Base-by-base conservation (phyloP, 192 early-diverging fungal genomes). In the Dissophora globulifera region DNA sequence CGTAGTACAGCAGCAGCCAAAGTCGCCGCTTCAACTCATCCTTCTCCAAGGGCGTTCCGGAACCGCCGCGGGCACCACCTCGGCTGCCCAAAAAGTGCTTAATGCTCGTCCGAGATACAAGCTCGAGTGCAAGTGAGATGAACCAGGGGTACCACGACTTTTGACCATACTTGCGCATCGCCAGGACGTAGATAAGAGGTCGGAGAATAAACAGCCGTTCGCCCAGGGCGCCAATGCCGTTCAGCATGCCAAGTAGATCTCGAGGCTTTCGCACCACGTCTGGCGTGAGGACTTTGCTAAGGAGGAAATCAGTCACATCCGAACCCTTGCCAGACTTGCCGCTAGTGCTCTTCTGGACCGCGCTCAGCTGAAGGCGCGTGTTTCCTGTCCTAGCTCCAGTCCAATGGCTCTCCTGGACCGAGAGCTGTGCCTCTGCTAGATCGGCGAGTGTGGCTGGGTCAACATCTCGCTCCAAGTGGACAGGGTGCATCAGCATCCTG, bases 141-240 rank as follows among this genome's bases (percentile, higher is more conserved):
- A 90, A 69, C 92, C 93, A 97, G 3, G 96, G 95, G 38, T 87
- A 84, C 90, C 92, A 97, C 17, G 93, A 90, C 29, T 78, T 63
- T 58, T 58, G 69, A 11, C 95, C 96, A 58, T 87, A 91, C 45
- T 84, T 86, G 64, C 89, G 81, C 32, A 96, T 87, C 13, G 90
- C 88, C 16, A 96, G 45, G 1, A 96, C 92, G 81, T 96, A 97
- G 25, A 94, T 69, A 2, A 98, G 59, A 16, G 97, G 97, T 41
- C 95, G 83, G 23, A 96, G 42, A 43, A 96, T 91, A 80, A 89
- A 95, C 62, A 94, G 59, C 26, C 87, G 84, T 82, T 98, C 96
- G 6, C 89, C 93, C 0, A 86, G 43, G 15, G 82, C 54, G 2
- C 89, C 86, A 25, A 86, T 30, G n/a, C 83, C 66, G 16, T 58